These are phyloP conservation scores for Plasmodium inui DNA, from an alignment of 169 alveolate species.

Conservation along the genomic window DNA sequence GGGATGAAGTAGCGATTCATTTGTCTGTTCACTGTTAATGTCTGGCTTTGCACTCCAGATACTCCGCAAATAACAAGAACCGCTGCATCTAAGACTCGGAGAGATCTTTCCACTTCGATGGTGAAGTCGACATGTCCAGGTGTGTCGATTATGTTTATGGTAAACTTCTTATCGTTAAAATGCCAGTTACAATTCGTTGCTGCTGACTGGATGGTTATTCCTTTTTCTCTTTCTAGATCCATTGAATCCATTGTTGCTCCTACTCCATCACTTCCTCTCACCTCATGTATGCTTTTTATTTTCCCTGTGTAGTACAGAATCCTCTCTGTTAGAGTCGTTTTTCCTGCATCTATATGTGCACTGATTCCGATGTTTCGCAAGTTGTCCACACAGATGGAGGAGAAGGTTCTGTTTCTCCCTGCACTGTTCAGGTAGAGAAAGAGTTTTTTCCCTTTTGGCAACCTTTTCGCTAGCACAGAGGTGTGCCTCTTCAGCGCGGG, in stretches of 20 bases:
- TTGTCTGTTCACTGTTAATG: conserved; percentile 97
- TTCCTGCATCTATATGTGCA: conserved; percentile 98
- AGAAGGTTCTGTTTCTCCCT: conserved; percentile 64
- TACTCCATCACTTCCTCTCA: conserved; percentile 95
- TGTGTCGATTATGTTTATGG: conserved; percentile 96
- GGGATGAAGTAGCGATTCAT: conserved; percentile 96
- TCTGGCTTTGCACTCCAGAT: conserved; percentile 97
- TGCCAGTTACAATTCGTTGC: conserved; percentile 95
- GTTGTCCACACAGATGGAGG: conserved; percentile 76
- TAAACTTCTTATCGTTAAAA: conserved; percentile 76
- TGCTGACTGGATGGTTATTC: conserved; percentile 97
- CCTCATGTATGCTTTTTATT: conserved; percentile 95
- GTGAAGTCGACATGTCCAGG: conserved; percentile 99
- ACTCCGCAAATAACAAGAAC: conserved; percentile 95
- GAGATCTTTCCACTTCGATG: conserved; percentile 97
- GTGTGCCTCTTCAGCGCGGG: conserved; percentile 10
- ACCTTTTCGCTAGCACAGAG: not conserved
- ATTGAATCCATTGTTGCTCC: conserved; percentile 99
- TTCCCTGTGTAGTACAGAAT: conserved; percentile 90
- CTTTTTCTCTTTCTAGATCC: conserved; percentile 98
- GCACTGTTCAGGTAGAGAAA: conserved; percentile 9
- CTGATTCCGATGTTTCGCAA: conserved; percentile 96
- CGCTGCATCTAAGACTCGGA: conserved; percentile 98
- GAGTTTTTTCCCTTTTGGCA: not conserved
- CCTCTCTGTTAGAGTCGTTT: conserved; percentile 97